Evolutionary conservation across 148 eudicot species (phyloP).

Genomic region (Camellia granthamiana): DNA sequence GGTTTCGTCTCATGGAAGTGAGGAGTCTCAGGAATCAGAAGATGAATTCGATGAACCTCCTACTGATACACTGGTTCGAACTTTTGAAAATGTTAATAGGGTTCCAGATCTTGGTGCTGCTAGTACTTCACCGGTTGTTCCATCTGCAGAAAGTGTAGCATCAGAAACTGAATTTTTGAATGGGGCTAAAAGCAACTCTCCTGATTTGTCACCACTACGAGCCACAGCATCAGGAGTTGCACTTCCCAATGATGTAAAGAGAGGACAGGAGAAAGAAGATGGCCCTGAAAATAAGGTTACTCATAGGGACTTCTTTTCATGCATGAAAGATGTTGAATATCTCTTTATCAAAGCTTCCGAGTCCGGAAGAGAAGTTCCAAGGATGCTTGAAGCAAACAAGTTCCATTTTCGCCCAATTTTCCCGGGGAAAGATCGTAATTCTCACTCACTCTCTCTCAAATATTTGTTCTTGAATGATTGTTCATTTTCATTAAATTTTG

Average conservation of each 20-base stretch:
- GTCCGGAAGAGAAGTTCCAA: constrained; percentile 84
- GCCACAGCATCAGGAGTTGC: constrained; percentile 48
- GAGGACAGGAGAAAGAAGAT: constrained; percentile 34
- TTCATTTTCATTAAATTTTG: not conserved
- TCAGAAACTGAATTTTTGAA: constrained; percentile 39
- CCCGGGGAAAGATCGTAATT: constrained; percentile 63
- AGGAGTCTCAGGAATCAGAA: constrained; percentile 53
- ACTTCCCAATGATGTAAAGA: constrained; percentile 39
- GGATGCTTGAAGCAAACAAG: constrained; percentile 96
- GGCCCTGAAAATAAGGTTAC: constrained; percentile 50
- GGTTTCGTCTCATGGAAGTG: constrained; percentile 29
- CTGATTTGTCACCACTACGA: constrained; percentile 64
- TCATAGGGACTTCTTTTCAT: constrained; percentile 67
- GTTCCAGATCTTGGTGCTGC: constrained; percentile 34
- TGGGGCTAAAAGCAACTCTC: constrained; percentile 49
- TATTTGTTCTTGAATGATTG: constrained; percentile 9
- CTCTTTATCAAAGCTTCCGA: constrained; percentile 82
- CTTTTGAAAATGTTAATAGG: constrained; percentile 77
- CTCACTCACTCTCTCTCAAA: constrained; percentile 12
- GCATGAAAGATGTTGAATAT: constrained; percentile 72
- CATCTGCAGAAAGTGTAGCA: constrained; percentile 29
- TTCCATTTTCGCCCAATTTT: constrained; percentile 82
- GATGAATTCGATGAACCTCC: constrained; percentile 93
- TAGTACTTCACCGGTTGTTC: constrained; percentile 29
- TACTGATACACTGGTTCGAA: constrained; percentile 67